Conservation (phyloP, 805 yeast species). For the Candida insectorum region DNA sequence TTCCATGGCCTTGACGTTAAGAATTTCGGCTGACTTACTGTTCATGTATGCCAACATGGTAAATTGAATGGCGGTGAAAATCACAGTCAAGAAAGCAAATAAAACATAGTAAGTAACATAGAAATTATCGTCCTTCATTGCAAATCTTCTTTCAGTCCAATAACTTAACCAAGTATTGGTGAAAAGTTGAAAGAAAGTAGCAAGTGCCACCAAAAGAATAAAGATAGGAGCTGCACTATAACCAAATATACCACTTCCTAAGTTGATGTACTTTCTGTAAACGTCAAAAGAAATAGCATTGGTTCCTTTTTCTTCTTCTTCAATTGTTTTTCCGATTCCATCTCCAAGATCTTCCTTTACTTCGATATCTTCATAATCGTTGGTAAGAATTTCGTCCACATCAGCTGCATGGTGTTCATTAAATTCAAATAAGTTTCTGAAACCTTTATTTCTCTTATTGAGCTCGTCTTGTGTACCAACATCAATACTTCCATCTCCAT, state of each 20-base stretch:
- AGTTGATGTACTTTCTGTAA: constrained; percentile 32
- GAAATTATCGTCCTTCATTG: constrained; percentile 22
- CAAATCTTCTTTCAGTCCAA: constrained; percentile 37
- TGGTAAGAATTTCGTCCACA: constrained; percentile 2
- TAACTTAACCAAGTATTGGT: constrained; percentile 45
- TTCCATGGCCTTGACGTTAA: constrained; percentile 36
- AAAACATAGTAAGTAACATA: constrained; percentile 35
- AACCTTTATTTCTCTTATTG: constrained; percentile 36
- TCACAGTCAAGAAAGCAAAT: constrained; percentile 35
- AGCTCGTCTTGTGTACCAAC: constrained; percentile 34
- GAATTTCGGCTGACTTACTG: constrained; percentile 31
- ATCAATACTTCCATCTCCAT: constrained; percentile 41
- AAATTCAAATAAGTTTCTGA: constrained; percentile 50
- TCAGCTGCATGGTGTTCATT: constrained; percentile 18
- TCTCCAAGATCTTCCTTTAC: constrained; percentile 3
- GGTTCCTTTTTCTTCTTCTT: constrained; percentile 35
- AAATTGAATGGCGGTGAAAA: constrained; percentile 38
- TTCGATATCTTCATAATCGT: constrained; percentile 3
- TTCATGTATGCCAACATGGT: constrained; percentile 42
- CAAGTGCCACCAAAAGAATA: constrained; percentile 26
- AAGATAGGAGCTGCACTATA: constrained; percentile 30
- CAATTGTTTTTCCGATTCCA: constrained; percentile 29
- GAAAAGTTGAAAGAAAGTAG: constrained; percentile 40
- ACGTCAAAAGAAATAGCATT: constrained; percentile 40
- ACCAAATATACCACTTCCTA: constrained; percentile 39